Evolutionary conservation across 305 asterid genomes (phyloP).

Genomic region (Withania somnifera): DNA sequence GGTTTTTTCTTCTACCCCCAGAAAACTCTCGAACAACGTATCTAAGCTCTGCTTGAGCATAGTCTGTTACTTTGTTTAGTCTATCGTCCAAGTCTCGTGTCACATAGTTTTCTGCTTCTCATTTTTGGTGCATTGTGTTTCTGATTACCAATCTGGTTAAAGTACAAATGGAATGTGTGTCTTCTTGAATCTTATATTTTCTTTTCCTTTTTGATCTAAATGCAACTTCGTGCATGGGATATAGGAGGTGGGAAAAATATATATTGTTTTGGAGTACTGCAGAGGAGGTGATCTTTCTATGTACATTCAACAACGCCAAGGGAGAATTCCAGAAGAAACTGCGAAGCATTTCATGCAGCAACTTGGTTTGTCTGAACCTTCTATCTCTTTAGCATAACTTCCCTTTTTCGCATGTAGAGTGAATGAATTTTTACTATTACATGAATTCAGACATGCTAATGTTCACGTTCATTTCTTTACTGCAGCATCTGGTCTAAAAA

Average conservation of each 20-base stretch:
- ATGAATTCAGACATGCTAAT: conserved; percentile 1
- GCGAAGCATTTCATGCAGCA: conserved; percentile 85
- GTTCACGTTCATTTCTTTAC: conserved; percentile 4
- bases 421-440: background rate
- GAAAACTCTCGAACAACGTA: background rate
- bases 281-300: conserved; percentile 84
- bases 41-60: background rate
- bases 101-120: background rate
- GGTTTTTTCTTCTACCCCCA: background rate
- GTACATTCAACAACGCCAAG: conserved; percentile 52
- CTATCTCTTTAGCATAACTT: background rate
- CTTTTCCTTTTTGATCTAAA: conserved; percentile 1
- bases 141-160: background rate
- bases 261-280: conserved; percentile 74
- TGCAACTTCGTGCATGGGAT: conserved; percentile 8
- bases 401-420: conserved; percentile 1
- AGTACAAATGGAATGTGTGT: background rate
- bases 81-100: background rate
- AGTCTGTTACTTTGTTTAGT: background rate
- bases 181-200: background rate
- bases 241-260: conserved; percentile 77
- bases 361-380: conserved; percentile 37
- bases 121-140: background rate
- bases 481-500: conserved; percentile 81
- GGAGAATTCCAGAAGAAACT: conserved; percentile 63